A percentile compares a stretch with the other conserved stretches of the same genome.
These are phyloP conservation scores for Coemansia sp. DNA, from an alignment of 192 early-diverging fungal genomes.

Conservation along the genomic window DNA sequence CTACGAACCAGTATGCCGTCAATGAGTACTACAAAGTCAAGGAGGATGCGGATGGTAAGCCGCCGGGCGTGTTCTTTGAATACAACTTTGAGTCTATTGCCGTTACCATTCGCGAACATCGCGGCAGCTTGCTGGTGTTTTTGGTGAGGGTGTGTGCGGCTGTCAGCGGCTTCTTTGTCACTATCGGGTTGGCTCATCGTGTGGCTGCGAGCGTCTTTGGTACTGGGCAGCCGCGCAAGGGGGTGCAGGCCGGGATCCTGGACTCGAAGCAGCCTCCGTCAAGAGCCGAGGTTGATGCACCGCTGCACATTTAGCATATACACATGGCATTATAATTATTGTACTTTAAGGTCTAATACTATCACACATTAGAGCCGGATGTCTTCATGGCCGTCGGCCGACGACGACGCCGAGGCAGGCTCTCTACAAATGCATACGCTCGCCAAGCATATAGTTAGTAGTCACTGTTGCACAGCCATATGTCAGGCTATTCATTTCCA, in stretches of 20 bases:
- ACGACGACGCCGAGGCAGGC: too few relatives aligned
- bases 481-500: too few relatives aligned
- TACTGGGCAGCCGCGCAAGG: neutral
- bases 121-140: conserved; percentile 68
- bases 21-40: conserved; percentile 69
- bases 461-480: too few relatives aligned
- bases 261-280: conserved; percentile 1
- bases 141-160: conserved; percentile 85
- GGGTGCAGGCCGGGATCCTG: neutral
- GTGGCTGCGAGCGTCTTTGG: conserved; percentile 12
- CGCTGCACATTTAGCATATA: neutral
- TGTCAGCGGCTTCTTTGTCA: conserved; percentile 79
- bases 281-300: neutral
- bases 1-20: conserved; percentile 96
- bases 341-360: too few relatives aligned
- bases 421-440: too few relatives aligned
- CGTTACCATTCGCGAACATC: conserved; percentile 72
- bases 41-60: conserved; percentile 2
- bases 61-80: conserved; percentile 82
- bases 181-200: conserved; percentile 63
- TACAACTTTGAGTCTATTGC: conserved; percentile 92
- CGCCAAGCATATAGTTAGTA: too few relatives aligned
- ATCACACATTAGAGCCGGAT: too few relatives aligned
- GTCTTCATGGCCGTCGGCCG: too few relatives aligned
- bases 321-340: too few relatives aligned